A percentile compares a stretch with the other conserved stretches of the same genome.
Evolutionary conservation across 768 basidiomycete species (phyloP).

Genomic region (Suillus cothurnatus): DNA sequence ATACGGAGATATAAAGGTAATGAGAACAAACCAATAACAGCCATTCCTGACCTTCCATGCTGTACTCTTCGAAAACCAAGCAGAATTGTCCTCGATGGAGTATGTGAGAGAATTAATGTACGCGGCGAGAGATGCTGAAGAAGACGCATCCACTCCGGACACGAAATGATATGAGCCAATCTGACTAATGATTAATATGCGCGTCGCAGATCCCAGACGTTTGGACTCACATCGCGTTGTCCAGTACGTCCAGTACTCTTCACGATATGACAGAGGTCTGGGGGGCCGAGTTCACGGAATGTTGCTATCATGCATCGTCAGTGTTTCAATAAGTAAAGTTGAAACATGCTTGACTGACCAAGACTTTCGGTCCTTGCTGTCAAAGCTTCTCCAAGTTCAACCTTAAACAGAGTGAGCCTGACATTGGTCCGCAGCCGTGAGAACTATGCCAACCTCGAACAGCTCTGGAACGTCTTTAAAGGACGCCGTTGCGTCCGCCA

Average conservation of each 20-base stretch:
- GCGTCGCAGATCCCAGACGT: conserved; percentile 2
- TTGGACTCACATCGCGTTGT: conserved; percentile 76
- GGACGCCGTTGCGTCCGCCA: conserved; percentile 60
- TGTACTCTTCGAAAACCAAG: conserved; percentile 88
- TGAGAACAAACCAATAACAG: conserved; percentile 75
- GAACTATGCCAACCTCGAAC: conserved; percentile 70
- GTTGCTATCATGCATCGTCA: conserved; percentile 57
- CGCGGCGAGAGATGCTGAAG: conserved; percentile 95
- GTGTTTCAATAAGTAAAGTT: not conserved
- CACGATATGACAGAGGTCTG: conserved; percentile 94
- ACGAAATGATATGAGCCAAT: conserved; percentile 96
- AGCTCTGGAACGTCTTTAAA: conserved; percentile 96
- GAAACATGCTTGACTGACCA: conserved; percentile 51
- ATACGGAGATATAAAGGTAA: not conserved
- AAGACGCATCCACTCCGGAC: conserved; percentile 98
- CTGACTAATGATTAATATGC: conserved; percentile 40
- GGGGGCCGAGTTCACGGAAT: conserved; percentile 96
- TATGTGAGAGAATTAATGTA: conserved; percentile 99
- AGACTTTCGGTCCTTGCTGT: conserved; percentile 90
- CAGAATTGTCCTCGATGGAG: conserved; percentile 84
- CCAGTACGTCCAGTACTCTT: conserved; percentile 86
- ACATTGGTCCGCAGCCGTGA: not conserved
- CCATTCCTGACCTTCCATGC: conserved; percentile 93
- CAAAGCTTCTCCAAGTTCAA: conserved; percentile 88
- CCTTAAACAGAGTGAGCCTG: conserved; percentile 42